Percentiles rank a stretch among this genome's conserved stretches.
Conservation (phyloP, 306 rosid genomes). For the Cucurbita ficifolia region DNA sequence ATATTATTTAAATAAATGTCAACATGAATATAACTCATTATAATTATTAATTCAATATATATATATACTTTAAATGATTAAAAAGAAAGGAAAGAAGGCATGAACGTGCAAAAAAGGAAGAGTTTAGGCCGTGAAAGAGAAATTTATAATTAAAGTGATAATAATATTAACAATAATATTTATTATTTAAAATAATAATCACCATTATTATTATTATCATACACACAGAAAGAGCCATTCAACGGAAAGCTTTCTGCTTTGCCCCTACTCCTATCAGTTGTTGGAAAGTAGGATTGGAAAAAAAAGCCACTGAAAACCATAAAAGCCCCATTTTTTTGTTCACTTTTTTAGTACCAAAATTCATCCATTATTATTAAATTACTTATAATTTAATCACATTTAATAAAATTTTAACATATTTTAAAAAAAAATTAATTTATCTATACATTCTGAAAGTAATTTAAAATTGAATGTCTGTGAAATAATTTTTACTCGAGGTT, state of each 20-base stretch:
- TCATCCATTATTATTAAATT: neutral
- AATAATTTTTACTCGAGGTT: neutral
- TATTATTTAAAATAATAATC: neutral
- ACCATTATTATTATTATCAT: neutral
- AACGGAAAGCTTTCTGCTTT: neutral
- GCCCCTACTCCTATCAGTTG: neutral
- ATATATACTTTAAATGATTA: no score
- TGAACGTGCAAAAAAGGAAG: neutral
- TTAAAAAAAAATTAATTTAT: no score
- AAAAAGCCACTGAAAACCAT: neutral
- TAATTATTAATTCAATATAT: no score
- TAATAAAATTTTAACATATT: no score
- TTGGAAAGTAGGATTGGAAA: neutral
- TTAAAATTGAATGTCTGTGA: neutral
- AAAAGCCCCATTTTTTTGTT: neutral
- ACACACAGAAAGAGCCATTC: neutral
- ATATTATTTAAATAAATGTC: no score
- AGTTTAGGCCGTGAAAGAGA: conserved; percentile 3
- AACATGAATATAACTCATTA: no score
- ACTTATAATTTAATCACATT: neutral
- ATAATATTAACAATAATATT: neutral
- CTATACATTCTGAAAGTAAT: no score
- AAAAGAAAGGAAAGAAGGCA: neutral
- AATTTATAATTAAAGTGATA: no score
- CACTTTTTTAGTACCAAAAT: neutral